phyloP scores from a whole-genome alignment of 2,329 filamentous ascomycete species.

The Aspergillus thermomutatus region DNA sequence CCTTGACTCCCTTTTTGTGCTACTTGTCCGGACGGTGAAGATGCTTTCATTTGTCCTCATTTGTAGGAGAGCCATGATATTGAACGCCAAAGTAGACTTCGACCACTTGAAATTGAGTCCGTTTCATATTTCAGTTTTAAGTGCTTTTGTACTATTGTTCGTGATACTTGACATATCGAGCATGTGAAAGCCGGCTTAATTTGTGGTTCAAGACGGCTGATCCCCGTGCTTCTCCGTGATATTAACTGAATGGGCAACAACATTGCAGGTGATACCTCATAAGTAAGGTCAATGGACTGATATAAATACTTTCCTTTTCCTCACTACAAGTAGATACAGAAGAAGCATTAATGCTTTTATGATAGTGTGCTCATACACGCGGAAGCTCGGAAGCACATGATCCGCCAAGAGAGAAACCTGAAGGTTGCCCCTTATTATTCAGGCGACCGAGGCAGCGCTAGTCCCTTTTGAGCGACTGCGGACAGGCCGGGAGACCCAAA shows the following conservation, averaged over 20 bases:
- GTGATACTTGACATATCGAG: neutral
- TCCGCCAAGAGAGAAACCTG: conserved; percentile 1
- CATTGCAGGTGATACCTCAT: neutral
- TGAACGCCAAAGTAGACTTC: neutral
- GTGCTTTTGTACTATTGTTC: neutral
- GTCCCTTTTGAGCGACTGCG: conserved; percentile 20
- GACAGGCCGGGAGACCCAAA: conserved; percentile 23
- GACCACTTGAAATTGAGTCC: neutral
- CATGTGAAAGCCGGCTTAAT: neutral
- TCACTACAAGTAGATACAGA: neutral
- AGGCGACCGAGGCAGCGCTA: conserved; percentile 19
- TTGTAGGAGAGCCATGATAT: neutral
- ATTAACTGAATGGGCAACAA: neutral
- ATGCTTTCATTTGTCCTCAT: neutral
- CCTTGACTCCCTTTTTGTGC: neutral
- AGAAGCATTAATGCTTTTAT: neutral
- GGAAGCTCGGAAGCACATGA: conserved; percentile 13
- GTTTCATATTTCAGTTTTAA: neutral
- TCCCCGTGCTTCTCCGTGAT: neutral
- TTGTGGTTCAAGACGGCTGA: neutral
- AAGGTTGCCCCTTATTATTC: conserved; percentile 24
- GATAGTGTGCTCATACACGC: conserved; percentile 1
- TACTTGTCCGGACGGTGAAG: neutral
- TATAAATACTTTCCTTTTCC: neutral
- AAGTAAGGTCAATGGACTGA: neutral